phyloP scores from a whole-genome alignment of 2,329 filamentous ascomycete genomes.

The Sclerotinia borealis region DNA sequence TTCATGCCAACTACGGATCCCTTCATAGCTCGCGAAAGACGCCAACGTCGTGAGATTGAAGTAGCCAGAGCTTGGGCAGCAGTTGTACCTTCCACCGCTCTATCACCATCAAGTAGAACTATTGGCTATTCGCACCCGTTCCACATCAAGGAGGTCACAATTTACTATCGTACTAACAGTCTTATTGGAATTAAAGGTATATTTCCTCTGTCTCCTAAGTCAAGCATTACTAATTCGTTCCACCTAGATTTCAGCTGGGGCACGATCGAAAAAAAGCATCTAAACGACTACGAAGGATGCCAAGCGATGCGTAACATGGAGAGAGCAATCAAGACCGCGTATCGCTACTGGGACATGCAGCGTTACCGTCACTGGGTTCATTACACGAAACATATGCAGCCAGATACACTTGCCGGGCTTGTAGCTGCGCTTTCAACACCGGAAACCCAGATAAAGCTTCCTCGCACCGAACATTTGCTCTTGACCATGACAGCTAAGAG shows the following conservation, averaged over 20 bases:
- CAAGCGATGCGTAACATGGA: constrained; percentile 1
- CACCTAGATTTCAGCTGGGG: not conserved
- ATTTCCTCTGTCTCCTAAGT: not conserved
- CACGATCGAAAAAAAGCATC: not conserved
- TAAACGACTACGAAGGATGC: not conserved
- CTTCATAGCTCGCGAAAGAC: not conserved
- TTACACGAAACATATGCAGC: not conserved
- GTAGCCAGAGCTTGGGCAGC: not conserved
- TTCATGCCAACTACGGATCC: not conserved
- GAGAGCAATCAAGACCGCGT: not conserved
- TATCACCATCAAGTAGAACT: not conserved
- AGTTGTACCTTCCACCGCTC: not conserved
- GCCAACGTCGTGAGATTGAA: not conserved
- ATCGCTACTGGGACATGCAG: not conserved
- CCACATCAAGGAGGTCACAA: not conserved
- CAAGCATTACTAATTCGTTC: not conserved
- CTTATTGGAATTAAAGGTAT: not conserved
- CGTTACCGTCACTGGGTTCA: not conserved
- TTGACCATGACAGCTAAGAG: not conserved
- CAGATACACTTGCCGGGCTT: not conserved
- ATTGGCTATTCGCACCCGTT: not conserved
- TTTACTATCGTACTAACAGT: not conserved
- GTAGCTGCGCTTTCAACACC: not conserved
- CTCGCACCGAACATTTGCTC: not conserved
- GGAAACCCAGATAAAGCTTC: not conserved